These are phyloP conservation scores for Uronychia binucleata DNA, from an alignment of 73 alveolate species.

Conservation along the genomic window DNA sequence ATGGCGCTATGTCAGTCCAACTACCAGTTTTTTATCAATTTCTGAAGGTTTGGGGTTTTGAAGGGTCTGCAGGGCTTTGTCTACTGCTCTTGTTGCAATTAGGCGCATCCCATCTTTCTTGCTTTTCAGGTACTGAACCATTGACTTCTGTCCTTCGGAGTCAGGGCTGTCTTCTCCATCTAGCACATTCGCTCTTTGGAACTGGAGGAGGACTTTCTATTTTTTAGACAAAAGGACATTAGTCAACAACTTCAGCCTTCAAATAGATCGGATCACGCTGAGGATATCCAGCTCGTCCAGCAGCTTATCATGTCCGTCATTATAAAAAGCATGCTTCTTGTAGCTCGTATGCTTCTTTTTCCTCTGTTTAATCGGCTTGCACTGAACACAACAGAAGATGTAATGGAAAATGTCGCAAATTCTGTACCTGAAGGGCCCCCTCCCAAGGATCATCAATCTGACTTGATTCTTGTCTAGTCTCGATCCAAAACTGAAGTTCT, in stretches of 20 bases:
- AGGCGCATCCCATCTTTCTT: neutral
- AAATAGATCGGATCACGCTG: neutral
- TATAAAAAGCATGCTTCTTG: neutral
- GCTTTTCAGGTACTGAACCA: neutral
- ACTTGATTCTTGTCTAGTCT: neutral
- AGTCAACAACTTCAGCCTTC: neutral
- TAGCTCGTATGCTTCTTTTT: neutral
- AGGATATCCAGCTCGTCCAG: neutral
- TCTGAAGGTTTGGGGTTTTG: neutral
- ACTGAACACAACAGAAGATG: neutral
- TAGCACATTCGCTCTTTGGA: neutral
- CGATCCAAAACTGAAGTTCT: neutral
- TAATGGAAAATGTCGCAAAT: neutral
- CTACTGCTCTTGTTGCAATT: neutral
- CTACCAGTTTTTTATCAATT: neutral
- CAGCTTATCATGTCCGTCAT: neutral
- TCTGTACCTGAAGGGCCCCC: neutral
- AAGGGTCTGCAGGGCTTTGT: neutral
- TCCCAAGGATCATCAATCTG: neutral
- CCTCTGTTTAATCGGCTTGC: neutral
- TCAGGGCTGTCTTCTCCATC: conserved; percentile 1
- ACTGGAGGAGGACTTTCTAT: neutral
- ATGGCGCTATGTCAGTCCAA: neutral
- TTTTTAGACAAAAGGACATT: neutral
- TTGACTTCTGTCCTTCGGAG: neutral